Percentiles rank a stretch among this genome's conserved stretches.
phyloP scores from a whole-genome alignment of 2,329 filamentous ascomycete species.

The Torrubiellomyces zombiae region DNA sequence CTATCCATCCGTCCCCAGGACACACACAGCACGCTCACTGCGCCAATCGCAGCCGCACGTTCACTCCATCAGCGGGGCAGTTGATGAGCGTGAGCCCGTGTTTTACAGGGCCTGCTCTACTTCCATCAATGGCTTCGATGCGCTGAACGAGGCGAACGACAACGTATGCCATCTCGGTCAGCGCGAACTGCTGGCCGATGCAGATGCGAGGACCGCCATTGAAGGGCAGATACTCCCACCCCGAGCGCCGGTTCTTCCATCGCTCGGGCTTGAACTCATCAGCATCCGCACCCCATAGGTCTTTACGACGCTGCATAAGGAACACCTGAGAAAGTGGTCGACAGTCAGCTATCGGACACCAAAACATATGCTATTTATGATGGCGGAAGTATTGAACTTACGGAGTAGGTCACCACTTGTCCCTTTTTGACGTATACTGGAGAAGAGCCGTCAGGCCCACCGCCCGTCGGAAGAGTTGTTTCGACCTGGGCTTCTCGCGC shows the following conservation, averaged over 20 bases:
- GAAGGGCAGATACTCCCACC: slow-evolving; percentile 13
- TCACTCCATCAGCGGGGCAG: slow-evolving; percentile 8
- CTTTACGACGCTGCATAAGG: slow-evolving; percentile 20
- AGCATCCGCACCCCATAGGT: slow-evolving; percentile 22
- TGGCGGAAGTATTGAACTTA: slow-evolving; percentile 1
- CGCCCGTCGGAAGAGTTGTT: slow-evolving; percentile 33
- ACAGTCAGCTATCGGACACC: not conserved
- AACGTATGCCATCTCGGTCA: slow-evolving; percentile 11
- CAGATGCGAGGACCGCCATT: slow-evolving; percentile 13
- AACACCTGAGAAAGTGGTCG: slow-evolving; percentile 5
- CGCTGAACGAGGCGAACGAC: slow-evolving; percentile 8
- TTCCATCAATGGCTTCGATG: slow-evolving; percentile 8
- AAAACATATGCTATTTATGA: not conserved
- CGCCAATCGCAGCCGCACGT: slow-evolving; percentile 7
- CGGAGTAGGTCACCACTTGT: slow-evolving; percentile 21
- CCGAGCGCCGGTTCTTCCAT: slow-evolving; percentile 13
- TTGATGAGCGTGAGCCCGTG: slow-evolving; percentile 8
- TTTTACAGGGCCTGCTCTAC: slow-evolving; percentile 5
- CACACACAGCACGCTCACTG: too few relatives aligned
- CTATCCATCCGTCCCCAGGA: too few relatives aligned
- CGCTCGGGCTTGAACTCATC: slow-evolving; percentile 24
- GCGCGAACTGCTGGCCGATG: slow-evolving; percentile 12
- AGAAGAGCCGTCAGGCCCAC: slow-evolving; percentile 26
- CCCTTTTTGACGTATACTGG: slow-evolving; percentile 34
- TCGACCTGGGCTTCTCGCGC: slow-evolving; percentile 14